These are phyloP conservation scores for Pseudevernia furfuracea DNA, from an alignment of 495 filamentous ascomycete species.

Conservation along the genomic window DNA sequence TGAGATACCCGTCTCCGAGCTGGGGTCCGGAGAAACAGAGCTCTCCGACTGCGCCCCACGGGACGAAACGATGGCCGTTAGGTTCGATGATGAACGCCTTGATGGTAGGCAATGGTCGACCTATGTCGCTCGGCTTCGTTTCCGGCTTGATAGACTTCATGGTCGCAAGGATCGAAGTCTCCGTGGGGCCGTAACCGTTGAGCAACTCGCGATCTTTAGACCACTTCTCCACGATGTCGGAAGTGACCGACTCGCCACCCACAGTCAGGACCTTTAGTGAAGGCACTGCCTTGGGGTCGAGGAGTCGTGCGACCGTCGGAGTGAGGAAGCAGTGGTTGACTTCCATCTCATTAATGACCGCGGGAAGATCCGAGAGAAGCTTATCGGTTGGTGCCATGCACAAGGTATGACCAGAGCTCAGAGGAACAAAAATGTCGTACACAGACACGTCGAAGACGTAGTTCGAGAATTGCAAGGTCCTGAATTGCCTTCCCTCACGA, in stretches of 20 bases:
- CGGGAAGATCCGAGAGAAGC: slow-evolving; percentile 39
- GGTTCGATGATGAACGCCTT: slow-evolving; percentile 34
- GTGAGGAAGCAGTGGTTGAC: slow-evolving; percentile 44
- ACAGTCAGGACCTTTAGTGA: slow-evolving; percentile 27
- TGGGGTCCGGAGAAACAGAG: slow-evolving; percentile 40
- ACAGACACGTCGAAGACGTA: slow-evolving; percentile 17
- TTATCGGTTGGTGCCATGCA: slow-evolving; percentile 11
- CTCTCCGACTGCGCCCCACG: slow-evolving; percentile 42
- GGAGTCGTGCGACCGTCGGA: slow-evolving; percentile 33
- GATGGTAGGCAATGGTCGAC: slow-evolving; percentile 32
- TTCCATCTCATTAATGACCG: slow-evolving; percentile 42
- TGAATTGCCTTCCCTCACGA: slow-evolving; percentile 6
- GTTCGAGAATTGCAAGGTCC: slow-evolving; percentile 15
- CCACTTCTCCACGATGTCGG: slow-evolving; percentile 26
- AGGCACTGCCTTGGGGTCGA: slow-evolving; percentile 25
- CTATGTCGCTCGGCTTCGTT: slow-evolving; percentile 34
- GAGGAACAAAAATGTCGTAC: slow-evolving; percentile 10
- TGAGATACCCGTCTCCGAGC: slow-evolving; percentile 35
- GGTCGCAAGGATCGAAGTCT: slow-evolving; percentile 32
- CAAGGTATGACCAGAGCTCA: slow-evolving; percentile 8
- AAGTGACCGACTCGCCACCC: slow-evolving; percentile 28
- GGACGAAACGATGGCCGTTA: slow-evolving; percentile 28
- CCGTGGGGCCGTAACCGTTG: slow-evolving; percentile 34
- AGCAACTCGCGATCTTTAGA: slow-evolving; percentile 28
- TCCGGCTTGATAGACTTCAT: slow-evolving; percentile 27